Evolutionary conservation across 2,329 filamentous ascomycete genomes (phyloP), one percentile per base, ranked within the genome.

Genomic region (Diaporthe ilicicola): DNA sequence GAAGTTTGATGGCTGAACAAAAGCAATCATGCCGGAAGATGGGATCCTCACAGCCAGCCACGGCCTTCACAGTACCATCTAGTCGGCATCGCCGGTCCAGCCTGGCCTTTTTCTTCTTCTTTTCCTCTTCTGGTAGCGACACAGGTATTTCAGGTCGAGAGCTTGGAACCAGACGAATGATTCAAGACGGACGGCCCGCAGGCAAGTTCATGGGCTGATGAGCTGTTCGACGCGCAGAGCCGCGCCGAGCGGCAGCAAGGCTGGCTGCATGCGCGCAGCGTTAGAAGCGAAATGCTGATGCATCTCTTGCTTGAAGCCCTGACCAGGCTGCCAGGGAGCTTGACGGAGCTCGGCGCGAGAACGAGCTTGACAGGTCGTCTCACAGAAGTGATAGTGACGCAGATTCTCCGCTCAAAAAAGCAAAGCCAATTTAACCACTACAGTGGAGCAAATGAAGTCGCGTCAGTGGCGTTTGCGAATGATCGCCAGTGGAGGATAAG

Each of bases 191-290:
- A 39, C 37, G 53, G 42, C 55, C 17, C 29, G 53, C 27, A 39
- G 34, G 39, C 42, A 39, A 17, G 53, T 59, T 68, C 66, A 51
- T 68, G 44, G 50, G 51, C 19, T 37, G 65, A 9, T 51, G 42
- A 59, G 42, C 19, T 68, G 66, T 68, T 68, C 42, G 53, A 59
- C 34, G 66, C 53, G 53, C 42, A 59, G 29, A 67, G 65, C 65
- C 65, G 65, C 37, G 65, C 65, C 55, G 42, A 42, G 32, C 17
- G 24, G 66, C 44, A 42, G 66, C 66, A 39, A 59, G 66, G 66
- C 66, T 59, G 42, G 37, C 55, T 29, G 66, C 66, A 50, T 59
- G 22, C 17, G 46, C 29, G 15, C 27, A 37, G 37, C 51, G 29
- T 24, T 13, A 29, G 12, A 55, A 44, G 44, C 27, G 51, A 37